These are phyloP conservation scores for Hypoxylon rubiginosum DNA, from an alignment of 2,329 filamentous ascomycete genomes.

Conservation along the genomic window DNA sequence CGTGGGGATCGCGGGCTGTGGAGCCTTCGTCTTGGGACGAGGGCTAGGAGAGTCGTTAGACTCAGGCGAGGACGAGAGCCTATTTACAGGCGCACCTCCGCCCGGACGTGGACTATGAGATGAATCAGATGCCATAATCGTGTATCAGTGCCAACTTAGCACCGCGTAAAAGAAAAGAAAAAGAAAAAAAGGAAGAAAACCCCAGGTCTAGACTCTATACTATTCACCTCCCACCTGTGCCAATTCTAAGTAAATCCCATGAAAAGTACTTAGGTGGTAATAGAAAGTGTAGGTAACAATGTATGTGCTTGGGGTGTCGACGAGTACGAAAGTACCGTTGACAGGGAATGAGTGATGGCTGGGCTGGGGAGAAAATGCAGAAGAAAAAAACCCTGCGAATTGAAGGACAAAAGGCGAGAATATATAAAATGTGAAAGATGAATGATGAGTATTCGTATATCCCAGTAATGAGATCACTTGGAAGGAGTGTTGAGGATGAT, in stretches of 20 bases:
- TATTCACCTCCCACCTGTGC: neutral
- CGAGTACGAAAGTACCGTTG: neutral
- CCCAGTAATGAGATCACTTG: neutral
- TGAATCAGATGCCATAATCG: constrained; percentile 3
- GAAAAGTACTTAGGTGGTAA: neutral
- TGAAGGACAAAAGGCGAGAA: neutral
- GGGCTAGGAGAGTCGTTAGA: neutral
- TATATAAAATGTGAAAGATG: neutral
- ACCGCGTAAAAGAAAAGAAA: neutral
- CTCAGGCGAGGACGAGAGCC: neutral
- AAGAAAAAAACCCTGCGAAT: too few species aligned
- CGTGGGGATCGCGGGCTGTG: constrained; percentile 1
- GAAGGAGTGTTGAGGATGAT: neutral
- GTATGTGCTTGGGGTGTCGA: neutral
- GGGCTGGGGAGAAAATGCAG: neutral
- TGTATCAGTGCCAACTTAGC: neutral
- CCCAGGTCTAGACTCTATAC: neutral
- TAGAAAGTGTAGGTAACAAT: neutral
- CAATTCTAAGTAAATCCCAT: neutral
- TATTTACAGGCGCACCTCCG: constrained; percentile 41
- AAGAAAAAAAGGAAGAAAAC: neutral
- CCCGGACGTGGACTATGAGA: constrained; percentile 14
- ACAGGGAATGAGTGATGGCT: neutral
- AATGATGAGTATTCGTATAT: neutral
- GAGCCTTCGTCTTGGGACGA: constrained; percentile 10